Percentiles rank a stretch among this genome's conserved stretches.
Conservation (phyloP, 2,329 filamentous ascomycete species). For the Botrytis elliptica region DNA sequence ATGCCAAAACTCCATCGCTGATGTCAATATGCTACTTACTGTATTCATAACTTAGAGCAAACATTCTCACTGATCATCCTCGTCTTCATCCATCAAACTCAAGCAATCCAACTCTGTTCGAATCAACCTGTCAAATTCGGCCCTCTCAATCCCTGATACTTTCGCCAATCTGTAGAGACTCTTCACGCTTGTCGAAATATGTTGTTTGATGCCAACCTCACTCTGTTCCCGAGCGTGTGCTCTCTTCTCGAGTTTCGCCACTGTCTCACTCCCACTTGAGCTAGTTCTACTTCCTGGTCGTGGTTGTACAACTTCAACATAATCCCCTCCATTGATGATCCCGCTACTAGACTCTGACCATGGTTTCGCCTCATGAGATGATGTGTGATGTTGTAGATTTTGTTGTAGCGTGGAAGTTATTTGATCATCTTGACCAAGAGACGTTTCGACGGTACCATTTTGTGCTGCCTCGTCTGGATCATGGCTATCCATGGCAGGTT, state of each 20-base stretch:
- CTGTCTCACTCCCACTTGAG: slow-evolving; percentile 54
- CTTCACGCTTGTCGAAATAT: slow-evolving; percentile 74
- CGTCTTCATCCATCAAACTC: slow-evolving; percentile 61
- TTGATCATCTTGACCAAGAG: slow-evolving; percentile 45
- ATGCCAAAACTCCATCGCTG: slow-evolving; percentile 6
- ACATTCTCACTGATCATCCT: slow-evolving; percentile 25
- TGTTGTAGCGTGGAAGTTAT: slow-evolving; percentile 37
- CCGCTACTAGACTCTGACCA: slow-evolving; percentile 19
- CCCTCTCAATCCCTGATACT: slow-evolving; percentile 68
- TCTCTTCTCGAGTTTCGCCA: slow-evolving; percentile 54
- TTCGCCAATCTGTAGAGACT: slow-evolving; percentile 71
- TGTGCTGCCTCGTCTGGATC: slow-evolving; percentile 68
- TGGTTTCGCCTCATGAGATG: slow-evolving; percentile 11
- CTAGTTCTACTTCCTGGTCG: slow-evolving; percentile 58
- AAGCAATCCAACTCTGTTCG: slow-evolving; percentile 70
- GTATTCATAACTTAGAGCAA: not conserved
- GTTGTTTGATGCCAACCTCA: slow-evolving; percentile 74
- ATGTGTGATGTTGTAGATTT: slow-evolving; percentile 27
- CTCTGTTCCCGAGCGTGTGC: slow-evolving; percentile 58
- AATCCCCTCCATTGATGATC: slow-evolving; percentile 32
- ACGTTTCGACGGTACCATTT: slow-evolving; percentile 45
- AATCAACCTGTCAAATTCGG: slow-evolving; percentile 73
- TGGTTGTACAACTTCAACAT: slow-evolving; percentile 50
- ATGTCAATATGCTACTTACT: not conserved
- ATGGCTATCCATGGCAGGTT: slow-evolving; percentile 77